Evolutionary conservation across 257 asterid species (phyloP), one percentile per base, ranked within the genome.

Genomic region (Hygrophila difformis): DNA sequence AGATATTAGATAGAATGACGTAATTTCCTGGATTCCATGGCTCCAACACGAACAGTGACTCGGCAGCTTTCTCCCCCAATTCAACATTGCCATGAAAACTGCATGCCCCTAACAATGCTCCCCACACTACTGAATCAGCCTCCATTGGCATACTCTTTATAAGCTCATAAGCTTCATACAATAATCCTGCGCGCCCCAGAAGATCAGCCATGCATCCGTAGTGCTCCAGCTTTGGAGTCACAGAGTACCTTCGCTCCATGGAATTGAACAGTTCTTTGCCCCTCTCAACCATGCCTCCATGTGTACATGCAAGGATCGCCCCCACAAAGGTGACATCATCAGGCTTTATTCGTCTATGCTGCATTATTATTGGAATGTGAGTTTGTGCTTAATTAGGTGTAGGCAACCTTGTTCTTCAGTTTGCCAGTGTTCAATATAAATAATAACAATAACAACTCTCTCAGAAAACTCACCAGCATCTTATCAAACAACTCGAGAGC

Each of bases 321-420:
- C 87, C 96, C 10, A 88, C 91, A 11, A 88, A 82, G 16, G 96
- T 84, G 53, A 88, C 91, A 47, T 88, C 87, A 52, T 88, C 97
- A 0, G 96, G 96, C 37, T 37, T 17, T 42, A 64, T 46, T 34
- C 81, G 70, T 43, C 69, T 77, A 42, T 55, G 60, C 93, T 74
- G 77, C 73, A 70, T 64, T 38, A 41, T 18, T 47, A 67, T 54
- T 42, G 49, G 46, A n/a, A n/a, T n/a, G n/a, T n/a, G n/a, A n/a
- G n/a, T n/a, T n/a, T n/a, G n/a, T n/a, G n/a, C n/a, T n/a, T n/a
- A n/a, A n/a, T n/a, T n/a, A n/a, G n/a, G n/a, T n/a, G n/a, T n/a
- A n/a, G n/a, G n/a, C n/a, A n/a, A n/a, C n/a, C n/a, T n/a, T n/a
- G n/a, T n/a, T n/a, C n/a, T n/a, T n/a, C n/a, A n/a, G n/a, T n/a